These are phyloP conservation scores for Extremus antarcticus DNA, from an alignment of 495 filamentous ascomycete species.

Conservation along the genomic window DNA sequence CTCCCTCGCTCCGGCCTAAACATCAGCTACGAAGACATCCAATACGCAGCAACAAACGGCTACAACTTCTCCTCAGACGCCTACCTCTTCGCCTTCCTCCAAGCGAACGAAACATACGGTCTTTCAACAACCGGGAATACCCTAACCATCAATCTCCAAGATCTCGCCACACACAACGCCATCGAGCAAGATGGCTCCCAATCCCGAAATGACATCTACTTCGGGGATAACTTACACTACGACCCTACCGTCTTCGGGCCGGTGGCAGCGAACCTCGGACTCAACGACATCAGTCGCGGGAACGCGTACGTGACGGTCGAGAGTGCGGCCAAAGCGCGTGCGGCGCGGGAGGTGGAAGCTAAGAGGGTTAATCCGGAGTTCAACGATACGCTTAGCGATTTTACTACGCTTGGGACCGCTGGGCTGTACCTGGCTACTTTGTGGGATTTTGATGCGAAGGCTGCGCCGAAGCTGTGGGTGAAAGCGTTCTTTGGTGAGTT, in stretches of 20 bases:
- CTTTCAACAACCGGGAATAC: neutral
- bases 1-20: conserved; percentile 28
- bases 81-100: neutral
- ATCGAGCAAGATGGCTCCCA: neutral
- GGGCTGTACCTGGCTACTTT: neutral
- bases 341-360: neutral
- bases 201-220: neutral
- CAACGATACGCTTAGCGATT: no score
- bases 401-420: neutral
- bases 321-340: conserved; percentile 1
- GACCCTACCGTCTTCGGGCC: neutral
- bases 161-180: neutral
- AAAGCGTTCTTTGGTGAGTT: conserved; percentile 3
- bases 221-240: conserved; percentile 1
- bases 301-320: neutral
- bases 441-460: conserved; percentile 1
- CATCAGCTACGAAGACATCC: conserved; percentile 27
- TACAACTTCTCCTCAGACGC: neutral
- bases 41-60: neutral
- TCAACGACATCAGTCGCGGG: neutral
- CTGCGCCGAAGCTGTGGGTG: neutral
- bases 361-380: neutral
- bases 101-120: neutral
- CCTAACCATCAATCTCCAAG: neutral
- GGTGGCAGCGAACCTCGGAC: neutral